Evolutionary conservation across 805 yeast genomes (phyloP), one percentile per base, ranked within the genome.

Genomic region (Starmerella roubikii): DNA sequence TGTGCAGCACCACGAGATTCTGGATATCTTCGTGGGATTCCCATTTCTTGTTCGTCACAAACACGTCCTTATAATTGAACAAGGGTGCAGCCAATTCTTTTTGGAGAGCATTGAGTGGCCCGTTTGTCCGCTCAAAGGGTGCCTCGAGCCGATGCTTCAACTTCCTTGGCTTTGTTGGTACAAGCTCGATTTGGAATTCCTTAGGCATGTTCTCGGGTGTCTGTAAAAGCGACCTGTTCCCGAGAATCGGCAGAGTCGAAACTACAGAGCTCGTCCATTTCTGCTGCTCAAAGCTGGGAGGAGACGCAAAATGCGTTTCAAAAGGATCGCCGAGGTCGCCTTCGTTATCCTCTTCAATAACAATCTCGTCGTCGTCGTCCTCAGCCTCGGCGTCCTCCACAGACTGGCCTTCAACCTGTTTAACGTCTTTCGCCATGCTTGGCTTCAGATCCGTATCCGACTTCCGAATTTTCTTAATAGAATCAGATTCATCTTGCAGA

Each of bases 21-120:
- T 76, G 72, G 52, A 85, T 72, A 30, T 64, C 63, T 2, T 60
- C 49, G 13, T 65, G 68, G 44, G 73, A 72, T n/a, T 65, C 61
- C 54, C 63, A 66, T 6, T 66, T 59, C 29, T 68, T 60, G 45
- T 69, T 70, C 16, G 84, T 82, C 44, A 67, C 71, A 15, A 74
- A 60, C 1, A 86, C 54, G 55, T 86, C 94, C 45, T 71, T 71
- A 58, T 91, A 86, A 34, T 71, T 68, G 42, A 80, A 68, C 58
- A 88, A 65, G 1, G 86, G 77, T 20, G 74, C 72, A 7, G 78
- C 65, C 2, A 84, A 49, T 15, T 62, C 54, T 25, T 57, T 55
- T 37, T 84, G 86, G 19, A 74, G 42, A 2, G 54, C 46, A 2
- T 69, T 55, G 19, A 71, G 54, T 4, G 54, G 50, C 6, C 55